These are phyloP conservation scores for Talaromyces sp. DNA, from an alignment of 2,329 filamentous ascomycete species.

Conservation along the genomic window DNA sequence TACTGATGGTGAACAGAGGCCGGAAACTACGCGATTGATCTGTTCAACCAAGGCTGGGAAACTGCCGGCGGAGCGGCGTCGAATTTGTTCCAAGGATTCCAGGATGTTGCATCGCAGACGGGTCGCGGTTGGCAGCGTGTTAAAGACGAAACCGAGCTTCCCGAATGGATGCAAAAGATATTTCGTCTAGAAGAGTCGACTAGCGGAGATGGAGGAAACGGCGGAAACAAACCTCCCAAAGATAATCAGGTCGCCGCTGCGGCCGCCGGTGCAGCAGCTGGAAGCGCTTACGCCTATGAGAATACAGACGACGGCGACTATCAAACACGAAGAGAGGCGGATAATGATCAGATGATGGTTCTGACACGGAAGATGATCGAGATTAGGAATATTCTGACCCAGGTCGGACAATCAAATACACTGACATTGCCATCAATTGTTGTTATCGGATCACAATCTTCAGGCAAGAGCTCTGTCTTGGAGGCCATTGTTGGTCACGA, in stretches of 20 bases:
- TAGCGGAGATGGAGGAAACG: constrained; percentile 41
- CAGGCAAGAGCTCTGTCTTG: constrained; percentile 93
- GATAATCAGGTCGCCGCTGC: constrained; percentile 52
- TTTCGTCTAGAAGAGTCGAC: constrained; percentile 59
- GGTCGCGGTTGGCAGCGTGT: constrained; percentile 77
- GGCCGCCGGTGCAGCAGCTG: constrained; percentile 65
- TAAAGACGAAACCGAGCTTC: constrained; percentile 69
- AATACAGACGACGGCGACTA: constrained; percentile 61
- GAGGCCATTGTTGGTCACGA: constrained; percentile 98
- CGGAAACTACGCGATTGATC: constrained; percentile 71
- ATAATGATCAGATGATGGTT: constrained; percentile 99
- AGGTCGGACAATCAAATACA: constrained; percentile 84
- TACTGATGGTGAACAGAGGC: constrained; percentile 53
- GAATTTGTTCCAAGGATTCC: constrained; percentile 67
- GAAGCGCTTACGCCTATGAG: constrained; percentile 75
- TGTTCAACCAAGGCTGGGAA: constrained; percentile 71
- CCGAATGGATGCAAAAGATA: constrained; percentile 77
- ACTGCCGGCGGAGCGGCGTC: constrained; percentile 67
- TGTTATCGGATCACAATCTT: constrained; percentile 98
- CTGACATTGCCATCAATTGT: constrained; percentile 93
- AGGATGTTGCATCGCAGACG: constrained; percentile 74
- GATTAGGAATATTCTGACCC: constrained; percentile 86
- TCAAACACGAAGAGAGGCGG: constrained; percentile 61
- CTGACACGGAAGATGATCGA: constrained; percentile 99
- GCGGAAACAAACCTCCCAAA: constrained; percentile 52